A percentile compares a stretch with the other conserved stretches of the same genome.
These are phyloP conservation scores for Trametes gibbosa DNA, from an alignment of 768 basidiomycete genomes.

Conservation along the genomic window DNA sequence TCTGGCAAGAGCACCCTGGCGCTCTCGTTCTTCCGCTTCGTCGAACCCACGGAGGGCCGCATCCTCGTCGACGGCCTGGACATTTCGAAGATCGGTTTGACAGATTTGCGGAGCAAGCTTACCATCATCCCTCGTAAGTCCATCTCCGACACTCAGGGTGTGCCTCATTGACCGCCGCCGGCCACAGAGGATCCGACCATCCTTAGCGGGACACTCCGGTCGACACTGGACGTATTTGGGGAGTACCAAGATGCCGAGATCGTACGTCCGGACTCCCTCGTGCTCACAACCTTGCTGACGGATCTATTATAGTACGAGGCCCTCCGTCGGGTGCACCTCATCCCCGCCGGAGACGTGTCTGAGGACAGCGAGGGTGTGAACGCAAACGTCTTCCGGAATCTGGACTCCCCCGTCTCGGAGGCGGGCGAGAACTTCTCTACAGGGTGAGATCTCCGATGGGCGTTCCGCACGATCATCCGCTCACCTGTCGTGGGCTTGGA, in stretches of 20 bases:
- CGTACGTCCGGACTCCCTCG: constrained; percentile 39
- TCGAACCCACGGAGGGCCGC: constrained; percentile 77
- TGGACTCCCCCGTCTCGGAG: constrained; percentile 75
- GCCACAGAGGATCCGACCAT: constrained; percentile 83
- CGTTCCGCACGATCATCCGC: not conserved
- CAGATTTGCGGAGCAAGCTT: constrained; percentile 73
- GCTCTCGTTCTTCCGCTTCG: constrained; percentile 84
- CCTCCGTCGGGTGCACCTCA: constrained; percentile 79
- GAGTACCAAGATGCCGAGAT: constrained; percentile 86
- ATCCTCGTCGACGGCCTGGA: constrained; percentile 79
- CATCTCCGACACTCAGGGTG: not conserved
- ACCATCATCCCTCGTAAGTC: constrained; percentile 73
- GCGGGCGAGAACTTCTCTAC: constrained; percentile 90
- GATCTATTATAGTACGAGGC: constrained; percentile 63
- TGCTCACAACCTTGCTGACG: not conserved
- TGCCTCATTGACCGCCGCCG: constrained; percentile 1
- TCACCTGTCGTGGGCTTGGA: not conserved
- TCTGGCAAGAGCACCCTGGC: constrained; percentile 79
- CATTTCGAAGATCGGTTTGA: constrained; percentile 75
- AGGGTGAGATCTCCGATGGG: constrained; percentile 44
- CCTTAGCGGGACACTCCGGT: constrained; percentile 76
- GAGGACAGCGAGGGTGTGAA: constrained; percentile 56
- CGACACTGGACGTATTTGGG: constrained; percentile 80
- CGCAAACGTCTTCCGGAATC: constrained; percentile 70
- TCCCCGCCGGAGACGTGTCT: constrained; percentile 51